Evolutionary conservation across 371 early-diverging fungal species (phyloP), one percentile per base, ranked within the genome.

Genomic region (Mortierella sp.): DNA sequence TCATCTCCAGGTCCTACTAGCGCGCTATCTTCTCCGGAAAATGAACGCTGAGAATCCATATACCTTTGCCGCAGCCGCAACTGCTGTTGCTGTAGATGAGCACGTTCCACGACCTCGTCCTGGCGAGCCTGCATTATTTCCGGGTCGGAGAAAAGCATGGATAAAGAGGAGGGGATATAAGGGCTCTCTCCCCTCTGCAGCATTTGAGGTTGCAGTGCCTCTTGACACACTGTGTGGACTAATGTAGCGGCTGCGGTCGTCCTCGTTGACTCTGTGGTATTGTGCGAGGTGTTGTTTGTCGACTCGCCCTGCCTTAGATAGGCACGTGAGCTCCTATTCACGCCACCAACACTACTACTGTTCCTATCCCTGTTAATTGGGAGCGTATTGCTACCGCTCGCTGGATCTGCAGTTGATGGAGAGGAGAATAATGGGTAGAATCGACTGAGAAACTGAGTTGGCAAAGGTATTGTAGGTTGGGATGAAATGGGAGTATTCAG

Each of bases 91-190:
- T 68, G 37, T 21, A 60, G 32, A 19, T 55, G 64, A 21, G 64
- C 64, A 1, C 60, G 55, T 14, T 56, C 70, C 7, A 70, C 42
- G 39, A 60, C 67, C 19, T 59, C 50, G 19, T 66, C 37, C 37
- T 34, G 37, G 11, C 37, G 63, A 17, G 27, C 47, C 27, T 61
- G 68, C 68, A 67, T 73, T 34, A 73, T 49, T 32, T 73, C 73
- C 1, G 67, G 73, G 34, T 73, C 73, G 2, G 73, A 58, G 31
- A 73, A 73, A 30, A 73, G 32, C 73, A 73, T 73, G 3, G 73
- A 73, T 4, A 73, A 37, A 0, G 73, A 73, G 23, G 73, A 73
- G 2, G 73, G 73, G 17, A 73, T 67, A 27, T 73, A 73, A 5
- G 73, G 59, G 44, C 66, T 73, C n/a, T 53, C 58, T 5, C 73